Base-by-base conservation (phyloP, 805 yeast species). In the Geotrichum ghanense region DNA sequence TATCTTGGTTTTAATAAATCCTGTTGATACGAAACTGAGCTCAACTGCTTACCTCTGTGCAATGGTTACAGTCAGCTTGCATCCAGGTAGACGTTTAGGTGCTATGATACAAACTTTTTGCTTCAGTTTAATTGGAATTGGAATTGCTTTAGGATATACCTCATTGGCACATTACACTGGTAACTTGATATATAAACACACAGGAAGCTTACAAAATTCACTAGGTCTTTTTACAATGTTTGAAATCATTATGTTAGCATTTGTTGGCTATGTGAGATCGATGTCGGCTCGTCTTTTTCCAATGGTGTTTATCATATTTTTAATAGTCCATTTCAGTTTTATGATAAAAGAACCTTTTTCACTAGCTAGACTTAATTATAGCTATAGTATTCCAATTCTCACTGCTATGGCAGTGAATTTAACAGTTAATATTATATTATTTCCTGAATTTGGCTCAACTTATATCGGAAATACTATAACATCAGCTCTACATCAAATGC, bases 381-480 rank as follows among this genome's bases (percentile, higher is more conserved):
- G 63, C 6, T 74, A 60, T 48, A 60, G 70, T 2, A 59, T 62
- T 0, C 79, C 79, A 0, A 69, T 74, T 48, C 66, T 70, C 41
- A 26, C 72, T 19, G 76, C 76, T 21, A 69, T 72, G 31, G 74
- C 69, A 0, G 56, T 72, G 48, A 62, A 74, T 0, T 47, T 72
- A n/a, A 60, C 67, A 22, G 66, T 72, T 56, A 73, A 72, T 48
- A 43, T 74, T 37, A 27, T 61, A 1, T 49, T 74, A 10, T 74
- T 71, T 51, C 79, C 79, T 1, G 79, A 74, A 50, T 71, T 72
- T 56, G 79, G 79, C 14, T 67, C 75, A 21, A 66, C 73, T 0
- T 71, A 67, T 51, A 53, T 74, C 10, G 78, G 78, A 23, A 65
- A 64, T 26, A 60, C 73, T 1, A 63, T 71, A 4, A 57, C 69